Percentiles rank a stretch among this genome's conserved stretches.
These are phyloP conservation scores for Aspergillus costaricaensis DNA, from an alignment of 2,329 filamentous ascomycete species.

Conservation along the genomic window DNA sequence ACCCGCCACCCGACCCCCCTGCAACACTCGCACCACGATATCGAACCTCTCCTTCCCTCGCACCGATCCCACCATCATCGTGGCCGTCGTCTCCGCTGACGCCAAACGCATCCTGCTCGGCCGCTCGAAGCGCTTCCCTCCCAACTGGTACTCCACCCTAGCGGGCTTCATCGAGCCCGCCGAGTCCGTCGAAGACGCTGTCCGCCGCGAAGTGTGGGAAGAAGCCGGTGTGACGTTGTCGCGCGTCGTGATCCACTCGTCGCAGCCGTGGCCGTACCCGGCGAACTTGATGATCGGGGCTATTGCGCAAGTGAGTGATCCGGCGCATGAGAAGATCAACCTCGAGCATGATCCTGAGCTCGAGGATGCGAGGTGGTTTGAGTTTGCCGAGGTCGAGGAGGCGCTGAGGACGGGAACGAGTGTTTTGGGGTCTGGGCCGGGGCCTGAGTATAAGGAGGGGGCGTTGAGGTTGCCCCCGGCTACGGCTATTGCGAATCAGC, in stretches of 20 bases:
- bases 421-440: constrained; percentile 65
- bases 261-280: constrained; percentile 86
- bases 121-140: constrained; percentile 79
- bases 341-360: constrained; percentile 89
- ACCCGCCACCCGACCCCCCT: constrained; percentile 60
- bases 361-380: constrained; percentile 86
- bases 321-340: constrained; percentile 76
- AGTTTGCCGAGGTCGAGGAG: constrained; percentile 74
- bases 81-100: constrained; percentile 82
- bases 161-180: constrained; percentile 84
- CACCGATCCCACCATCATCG: constrained; percentile 93
- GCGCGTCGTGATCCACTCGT: constrained; percentile 77
- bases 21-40: constrained; percentile 78
- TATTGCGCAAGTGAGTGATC: constrained; percentile 76
- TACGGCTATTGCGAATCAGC: constrained; percentile 89
- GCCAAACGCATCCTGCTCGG: constrained; percentile 79
- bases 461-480: constrained; percentile 76
- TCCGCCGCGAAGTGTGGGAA: constrained; percentile 82
- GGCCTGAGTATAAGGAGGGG: constrained; percentile 72
- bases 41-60: constrained; percentile 91
- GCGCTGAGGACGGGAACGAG: constrained; percentile 70
- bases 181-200: constrained; percentile 82
- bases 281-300: constrained; percentile 84
- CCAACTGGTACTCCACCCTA: constrained; percentile 83
- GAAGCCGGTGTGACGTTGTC: constrained; percentile 77